phyloP scores from a whole-genome alignment of 2,329 filamentous ascomycete species.

The Pseudocercospora fuligena region DNA sequence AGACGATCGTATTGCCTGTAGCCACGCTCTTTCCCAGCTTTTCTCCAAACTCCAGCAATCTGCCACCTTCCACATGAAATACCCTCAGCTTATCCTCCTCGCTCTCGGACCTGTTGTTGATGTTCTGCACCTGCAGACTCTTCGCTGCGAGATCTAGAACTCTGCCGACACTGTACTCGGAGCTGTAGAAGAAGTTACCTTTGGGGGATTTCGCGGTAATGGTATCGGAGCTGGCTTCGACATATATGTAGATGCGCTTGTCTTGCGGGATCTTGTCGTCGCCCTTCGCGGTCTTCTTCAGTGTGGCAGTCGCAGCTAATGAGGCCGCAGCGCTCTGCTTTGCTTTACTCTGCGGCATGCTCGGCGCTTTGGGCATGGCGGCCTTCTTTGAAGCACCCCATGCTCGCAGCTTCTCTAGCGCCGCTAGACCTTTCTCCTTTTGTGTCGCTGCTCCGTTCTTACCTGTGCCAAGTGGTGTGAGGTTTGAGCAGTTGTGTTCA shows the following conservation, averaged over 20 bases:
- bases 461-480: slow-evolving; percentile 64
- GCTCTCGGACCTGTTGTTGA: slow-evolving; percentile 77
- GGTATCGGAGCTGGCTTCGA: slow-evolving; percentile 88
- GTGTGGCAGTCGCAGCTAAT: slow-evolving; percentile 70
- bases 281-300: slow-evolving; percentile 90
- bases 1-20: slow-evolving; percentile 86
- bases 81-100: slow-evolving; percentile 82
- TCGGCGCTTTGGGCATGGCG: slow-evolving; percentile 39
- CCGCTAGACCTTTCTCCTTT: slow-evolving; percentile 70
- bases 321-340: slow-evolving; percentile 65
- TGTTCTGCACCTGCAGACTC: slow-evolving; percentile 76
- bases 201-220: slow-evolving; percentile 80
- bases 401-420: slow-evolving; percentile 75
- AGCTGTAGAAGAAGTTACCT: slow-evolving; percentile 56
- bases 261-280: slow-evolving; percentile 79
- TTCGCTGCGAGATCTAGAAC: slow-evolving; percentile 79
- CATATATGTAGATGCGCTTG: slow-evolving; percentile 86
- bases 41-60: slow-evolving; percentile 84
- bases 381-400: slow-evolving; percentile 75
- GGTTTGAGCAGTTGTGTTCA: slow-evolving; percentile 82
- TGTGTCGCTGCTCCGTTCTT: slow-evolving; percentile 51
- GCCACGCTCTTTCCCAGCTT: slow-evolving; percentile 74
- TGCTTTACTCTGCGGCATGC: slow-evolving; percentile 60
- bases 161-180: slow-evolving; percentile 86
- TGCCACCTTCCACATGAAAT: slow-evolving; percentile 90